Conservation (phyloP, 495 filamentous ascomycete species). For the Aspergillus incahuasiensis region DNA sequence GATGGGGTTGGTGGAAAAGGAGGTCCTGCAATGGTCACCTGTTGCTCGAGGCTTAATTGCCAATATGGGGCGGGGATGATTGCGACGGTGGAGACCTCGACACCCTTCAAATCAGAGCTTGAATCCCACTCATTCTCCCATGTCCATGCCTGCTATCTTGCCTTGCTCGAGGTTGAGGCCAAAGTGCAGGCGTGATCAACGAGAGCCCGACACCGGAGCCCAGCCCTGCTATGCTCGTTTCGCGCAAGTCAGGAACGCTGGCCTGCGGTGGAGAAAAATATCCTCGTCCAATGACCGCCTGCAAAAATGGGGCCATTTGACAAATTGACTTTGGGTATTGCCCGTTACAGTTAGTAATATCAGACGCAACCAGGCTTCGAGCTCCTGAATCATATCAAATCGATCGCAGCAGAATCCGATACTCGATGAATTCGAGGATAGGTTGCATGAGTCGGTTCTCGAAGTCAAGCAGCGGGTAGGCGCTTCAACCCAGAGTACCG, state of each 20-base stretch:
- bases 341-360: conserved; percentile 8
- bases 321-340: conserved; percentile 17
- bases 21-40: conserved; percentile 7
- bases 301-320: conserved; percentile 13
- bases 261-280: conserved; percentile 24
- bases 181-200: background rate
- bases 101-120: background rate
- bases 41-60: background rate
- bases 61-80: background rate
- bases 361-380: background rate
- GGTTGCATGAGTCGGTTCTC: too few species aligned
- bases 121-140: background rate
- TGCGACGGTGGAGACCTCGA: background rate
- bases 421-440: too few species aligned
- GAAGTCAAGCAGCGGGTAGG: background rate
- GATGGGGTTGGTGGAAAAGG: conserved; percentile 5
- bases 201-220: conserved; percentile 1
- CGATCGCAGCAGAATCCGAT: too few species aligned
- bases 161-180: background rate
- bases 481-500: too few species aligned
- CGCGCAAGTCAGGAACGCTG: conserved; percentile 31
- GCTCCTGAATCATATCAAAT: background rate
- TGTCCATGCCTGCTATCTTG: background rate
- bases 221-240: conserved; percentile 7
- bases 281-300: conserved; percentile 15